phyloP scores from a whole-genome alignment of 345 rosid species.

The Triadica sebifera region DNA sequence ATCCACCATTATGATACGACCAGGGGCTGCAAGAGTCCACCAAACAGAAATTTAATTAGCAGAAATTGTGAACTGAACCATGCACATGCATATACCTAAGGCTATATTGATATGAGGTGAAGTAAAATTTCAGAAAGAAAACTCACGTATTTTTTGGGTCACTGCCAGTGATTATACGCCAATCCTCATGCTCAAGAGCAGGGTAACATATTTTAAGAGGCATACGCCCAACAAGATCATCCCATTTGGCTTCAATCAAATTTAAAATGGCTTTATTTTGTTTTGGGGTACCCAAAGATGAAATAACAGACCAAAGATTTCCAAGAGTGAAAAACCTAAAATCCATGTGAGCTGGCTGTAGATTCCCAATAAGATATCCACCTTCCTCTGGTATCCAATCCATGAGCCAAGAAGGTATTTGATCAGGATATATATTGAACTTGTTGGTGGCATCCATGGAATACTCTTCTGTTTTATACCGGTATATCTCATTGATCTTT shows the following conservation, averaged over 20 bases:
- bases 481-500: slow-evolving; percentile 36
- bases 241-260: slow-evolving; percentile 34
- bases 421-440: slow-evolving; percentile 37
- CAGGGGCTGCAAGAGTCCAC: slow-evolving; percentile 64
- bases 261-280: slow-evolving; percentile 34
- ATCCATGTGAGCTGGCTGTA: slow-evolving; percentile 39
- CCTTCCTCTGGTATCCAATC: slow-evolving; percentile 38
- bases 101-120: neutral
- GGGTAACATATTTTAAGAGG: slow-evolving; percentile 88
- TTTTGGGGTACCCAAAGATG: slow-evolving; percentile 35
- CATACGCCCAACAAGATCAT: slow-evolving; percentile 31
- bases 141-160: slow-evolving; percentile 96
- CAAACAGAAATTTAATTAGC: slow-evolving; percentile 5
- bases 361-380: slow-evolving; percentile 31
- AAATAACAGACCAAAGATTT: slow-evolving; percentile 37
- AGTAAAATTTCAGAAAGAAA: neutral
- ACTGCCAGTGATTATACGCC: slow-evolving; percentile 94
- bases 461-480: slow-evolving; percentile 36
- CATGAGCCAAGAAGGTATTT: slow-evolving; percentile 36
- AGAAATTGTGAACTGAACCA: neutral
- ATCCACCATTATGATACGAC: slow-evolving; percentile 99
- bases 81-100: neutral
- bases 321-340: slow-evolving; percentile 40
- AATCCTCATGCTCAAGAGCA: slow-evolving; percentile 80
- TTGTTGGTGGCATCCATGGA: slow-evolving; percentile 35